Percentiles rank a stretch among this genome's conserved stretches.
Evolutionary conservation across 2,329 filamentous ascomycete species (phyloP).

Genomic region (Ilyonectria robusta): DNA sequence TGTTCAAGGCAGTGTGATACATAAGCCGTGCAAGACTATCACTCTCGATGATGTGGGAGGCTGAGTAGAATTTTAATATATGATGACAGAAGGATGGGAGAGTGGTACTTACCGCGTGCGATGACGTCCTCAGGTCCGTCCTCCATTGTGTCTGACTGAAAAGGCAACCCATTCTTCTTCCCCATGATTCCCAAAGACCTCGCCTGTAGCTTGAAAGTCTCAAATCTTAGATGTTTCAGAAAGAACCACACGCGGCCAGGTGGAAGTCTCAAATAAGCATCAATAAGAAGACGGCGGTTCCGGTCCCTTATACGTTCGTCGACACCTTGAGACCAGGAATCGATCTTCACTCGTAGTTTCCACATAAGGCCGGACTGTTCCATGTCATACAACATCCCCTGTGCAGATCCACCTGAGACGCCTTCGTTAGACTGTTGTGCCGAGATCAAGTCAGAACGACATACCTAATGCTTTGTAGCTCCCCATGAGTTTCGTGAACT

Average conservation of each 20-base stretch:
- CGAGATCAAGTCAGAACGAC: too few relatives aligned
- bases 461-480: conserved; percentile 11
- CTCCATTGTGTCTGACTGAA: neutral
- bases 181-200: neutral
- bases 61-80: neutral
- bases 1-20: neutral
- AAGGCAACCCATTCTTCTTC: neutral
- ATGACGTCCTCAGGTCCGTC: conserved; percentile 1
- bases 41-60: neutral
- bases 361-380: conserved; percentile 10
- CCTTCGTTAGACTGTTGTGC: neutral
- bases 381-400: neutral
- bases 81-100: too few relatives aligned
- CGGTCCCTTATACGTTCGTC: conserved; percentile 5
- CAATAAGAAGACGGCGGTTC: conserved; percentile 6
- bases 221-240: conserved; percentile 52
- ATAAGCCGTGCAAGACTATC: neutral
- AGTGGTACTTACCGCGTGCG: conserved; percentile 3
- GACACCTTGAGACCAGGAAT: conserved; percentile 22
- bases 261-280: conserved; percentile 7
- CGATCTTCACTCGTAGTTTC: conserved; percentile 21
- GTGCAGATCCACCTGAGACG: neutral
- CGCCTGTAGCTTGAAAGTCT: neutral
- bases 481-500: too few relatives aligned
- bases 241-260: conserved; percentile 15